phyloP scores from a whole-genome alignment of 371 early-diverging fungal genomes.

The Mortierella sp. region DNA sequence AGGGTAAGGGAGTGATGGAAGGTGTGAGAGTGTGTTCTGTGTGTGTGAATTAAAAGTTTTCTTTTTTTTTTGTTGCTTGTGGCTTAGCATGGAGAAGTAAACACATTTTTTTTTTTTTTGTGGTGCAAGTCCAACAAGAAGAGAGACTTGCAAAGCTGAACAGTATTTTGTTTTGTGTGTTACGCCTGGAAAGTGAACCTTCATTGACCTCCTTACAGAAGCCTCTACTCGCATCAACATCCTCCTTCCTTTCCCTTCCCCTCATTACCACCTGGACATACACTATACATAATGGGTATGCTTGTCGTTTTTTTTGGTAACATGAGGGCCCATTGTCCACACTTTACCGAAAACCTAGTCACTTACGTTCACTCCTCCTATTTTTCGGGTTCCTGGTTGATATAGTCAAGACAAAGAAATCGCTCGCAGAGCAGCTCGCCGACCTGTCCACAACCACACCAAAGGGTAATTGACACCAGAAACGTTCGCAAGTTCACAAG shows the following conservation, averaged over 20 bases:
- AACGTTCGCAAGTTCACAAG: neutral
- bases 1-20: neutral
- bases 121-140: neutral
- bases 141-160: neutral
- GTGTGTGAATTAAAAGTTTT: conserved; percentile 8
- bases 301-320: neutral
- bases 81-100: conserved; percentile 8
- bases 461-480: conserved; percentile 63
- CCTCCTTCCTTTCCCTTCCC: neutral
- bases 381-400: neutral
- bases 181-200: neutral
- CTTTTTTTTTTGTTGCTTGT: conserved; percentile 11
- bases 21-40: neutral
- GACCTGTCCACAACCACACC: conserved; percentile 79
- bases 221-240: neutral
- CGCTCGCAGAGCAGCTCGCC: conserved; percentile 78
- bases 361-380: neutral
- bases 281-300: neutral
- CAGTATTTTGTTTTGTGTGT: neutral
- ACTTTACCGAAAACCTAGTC: neutral
- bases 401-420: conserved; percentile 62
- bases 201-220: neutral
- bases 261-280: conserved; percentile 4
- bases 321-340: neutral
- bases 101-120: conserved; percentile 13